Conservation (phyloP, 1,284 basidiomycete genomes). For the Ganoderma boninense region DNA sequence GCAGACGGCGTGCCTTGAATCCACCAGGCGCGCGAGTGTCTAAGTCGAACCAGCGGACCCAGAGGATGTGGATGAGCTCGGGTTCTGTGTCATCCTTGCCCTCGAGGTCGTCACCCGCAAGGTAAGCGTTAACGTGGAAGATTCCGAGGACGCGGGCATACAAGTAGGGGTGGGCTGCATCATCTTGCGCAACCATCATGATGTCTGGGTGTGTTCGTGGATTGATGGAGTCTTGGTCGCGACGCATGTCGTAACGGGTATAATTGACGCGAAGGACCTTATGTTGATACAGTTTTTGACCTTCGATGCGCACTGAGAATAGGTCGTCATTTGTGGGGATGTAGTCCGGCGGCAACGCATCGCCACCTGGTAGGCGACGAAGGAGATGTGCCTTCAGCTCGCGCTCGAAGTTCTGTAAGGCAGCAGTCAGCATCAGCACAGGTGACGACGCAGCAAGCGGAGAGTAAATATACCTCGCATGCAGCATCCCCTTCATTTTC, state of each 20-base stretch:
- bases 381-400: not conserved
- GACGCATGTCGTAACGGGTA: slow-evolving; percentile 52
- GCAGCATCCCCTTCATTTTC: not conserved
- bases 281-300: slow-evolving; percentile 23
- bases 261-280: slow-evolving; percentile 47
- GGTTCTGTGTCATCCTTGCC: not conserved
- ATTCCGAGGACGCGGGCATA: slow-evolving; percentile 1
- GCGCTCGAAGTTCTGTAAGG: not conserved
- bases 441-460: too few relatives aligned
- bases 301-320: slow-evolving; percentile 26
- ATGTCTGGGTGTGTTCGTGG: slow-evolving; percentile 42
- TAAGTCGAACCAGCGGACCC: slow-evolving; percentile 34
- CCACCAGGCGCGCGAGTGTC: not conserved
- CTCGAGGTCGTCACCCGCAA: not conserved
- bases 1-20: not conserved
- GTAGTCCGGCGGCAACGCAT: not conserved
- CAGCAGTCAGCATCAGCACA: too few relatives aligned
- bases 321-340: not conserved
- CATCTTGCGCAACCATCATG: slow-evolving; percentile 39
- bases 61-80: not conserved
- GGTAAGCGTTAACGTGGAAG: not conserved
- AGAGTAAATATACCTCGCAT: not conserved
- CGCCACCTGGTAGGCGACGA: not conserved
- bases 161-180: slow-evolving; percentile 7
- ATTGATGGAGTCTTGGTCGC: slow-evolving; percentile 48